Base-by-base conservation (phyloP, 371 early-diverging fungal species). In the Caulochytrium protostelioides region DNA sequence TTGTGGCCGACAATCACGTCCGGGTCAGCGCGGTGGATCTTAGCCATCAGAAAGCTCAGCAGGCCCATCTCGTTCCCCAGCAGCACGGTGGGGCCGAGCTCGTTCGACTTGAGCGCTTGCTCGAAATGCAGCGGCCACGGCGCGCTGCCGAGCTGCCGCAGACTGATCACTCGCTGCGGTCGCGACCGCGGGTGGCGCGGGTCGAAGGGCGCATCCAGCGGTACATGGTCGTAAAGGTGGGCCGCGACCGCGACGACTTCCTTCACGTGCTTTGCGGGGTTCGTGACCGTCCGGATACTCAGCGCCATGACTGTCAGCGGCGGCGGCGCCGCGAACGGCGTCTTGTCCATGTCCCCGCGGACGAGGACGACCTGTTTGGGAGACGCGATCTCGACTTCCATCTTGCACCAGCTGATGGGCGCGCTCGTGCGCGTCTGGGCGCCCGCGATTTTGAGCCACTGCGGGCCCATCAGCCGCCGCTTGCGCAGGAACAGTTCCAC, bases 1-100 rank as follows among this genome's bases (percentile, higher is more conserved):
- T 94, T 92, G 59, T 97, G 97, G 17, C 94, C 91, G n/a, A 90
- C 79, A 35, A 92, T 54, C 1, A 97, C 65, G 56, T 97, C 97
- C 0, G 95, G 95, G 46, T 97, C 97, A 12, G 49, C 30, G 24
- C 58, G 49, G 28, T 76, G 68, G 22, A 95, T 62, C 13, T 35
- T 38, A 71, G 73, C 74, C 31, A 76, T 46, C 27, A 83, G 41
- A 38, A 47, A 72, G 37, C 74, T 72, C 18, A 83, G 52, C 20
- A 83, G 38, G 1, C 66, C 61, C n/a, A 45, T 40, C 43, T 80
- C 80, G 33, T 62, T 70, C 30, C 49, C 52, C n/a, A 34, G 38
- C 2, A 60, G 30, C 29, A 75, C 72, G 6, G 60, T 70, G 8
- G 76, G 70, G 0, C 84, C 78, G 34, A 92, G 76, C 45, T 95